Evolutionary conservation across 441 rosid genomes (phyloP).

Genomic region (Populus hybrid): DNA sequence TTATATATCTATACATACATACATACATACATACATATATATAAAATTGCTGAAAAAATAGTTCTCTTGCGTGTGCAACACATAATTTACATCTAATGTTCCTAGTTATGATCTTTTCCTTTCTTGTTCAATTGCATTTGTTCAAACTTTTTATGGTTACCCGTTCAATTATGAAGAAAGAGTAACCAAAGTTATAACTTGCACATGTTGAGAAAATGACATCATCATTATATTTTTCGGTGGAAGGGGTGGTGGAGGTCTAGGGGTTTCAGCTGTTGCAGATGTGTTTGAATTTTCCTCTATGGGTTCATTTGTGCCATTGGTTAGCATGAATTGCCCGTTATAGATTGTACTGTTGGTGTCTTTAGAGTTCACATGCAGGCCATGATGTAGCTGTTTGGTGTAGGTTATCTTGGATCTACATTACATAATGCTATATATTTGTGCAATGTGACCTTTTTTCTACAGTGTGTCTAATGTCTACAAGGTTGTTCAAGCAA

Average conservation of each 20-base stretch:
- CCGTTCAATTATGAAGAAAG: not conserved
- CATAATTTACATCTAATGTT: not conserved
- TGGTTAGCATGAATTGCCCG: no score
- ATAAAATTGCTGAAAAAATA: not conserved
- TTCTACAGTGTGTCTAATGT: constrained; percentile 60
- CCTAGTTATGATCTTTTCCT: not conserved
- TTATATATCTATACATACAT: not conserved
- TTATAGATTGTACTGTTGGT: not conserved
- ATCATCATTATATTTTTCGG: not conserved
- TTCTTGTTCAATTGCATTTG: not conserved
- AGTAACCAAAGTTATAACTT: no score
- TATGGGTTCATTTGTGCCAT: not conserved
- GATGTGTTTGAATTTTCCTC: not conserved
- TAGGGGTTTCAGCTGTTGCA: not conserved
- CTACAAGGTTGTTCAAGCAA: constrained; percentile 65
- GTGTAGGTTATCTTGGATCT: not conserved
- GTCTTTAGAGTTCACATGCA: not conserved
- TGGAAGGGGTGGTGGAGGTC: not conserved
- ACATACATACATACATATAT: no score
- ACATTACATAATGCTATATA: not conserved
- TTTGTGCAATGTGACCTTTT: not conserved
- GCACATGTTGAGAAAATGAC: not conserved
- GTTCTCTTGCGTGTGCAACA: no score
- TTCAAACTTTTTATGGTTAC: no score
- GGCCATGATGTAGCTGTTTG: not conserved